phyloP scores from a whole-genome alignment of 2,329 filamentous ascomycete species.

The Coniochaeta pulveracea region DNA sequence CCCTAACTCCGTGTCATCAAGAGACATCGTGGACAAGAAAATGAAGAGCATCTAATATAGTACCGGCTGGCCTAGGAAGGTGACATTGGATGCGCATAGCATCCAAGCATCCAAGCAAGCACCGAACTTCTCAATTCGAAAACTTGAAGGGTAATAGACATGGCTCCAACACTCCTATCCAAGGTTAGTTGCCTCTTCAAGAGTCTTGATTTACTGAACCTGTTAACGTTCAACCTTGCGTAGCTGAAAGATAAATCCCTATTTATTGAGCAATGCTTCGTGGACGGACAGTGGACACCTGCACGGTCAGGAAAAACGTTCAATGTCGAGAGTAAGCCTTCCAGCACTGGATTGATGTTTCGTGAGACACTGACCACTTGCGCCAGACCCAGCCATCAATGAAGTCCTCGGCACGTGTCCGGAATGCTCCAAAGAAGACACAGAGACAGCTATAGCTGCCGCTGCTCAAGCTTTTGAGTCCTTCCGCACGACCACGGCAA shows the following conservation, averaged over 20 bases:
- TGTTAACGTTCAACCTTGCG: neutral
- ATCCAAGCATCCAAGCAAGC: neutral
- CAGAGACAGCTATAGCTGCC: neutral
- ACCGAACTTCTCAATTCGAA: neutral
- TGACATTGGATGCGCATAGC: neutral
- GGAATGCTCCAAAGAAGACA: neutral
- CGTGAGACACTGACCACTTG: too few relatives aligned
- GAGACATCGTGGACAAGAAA: neutral
- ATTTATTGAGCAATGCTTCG: neutral
- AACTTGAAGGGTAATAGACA: neutral
- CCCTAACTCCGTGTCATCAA: neutral
- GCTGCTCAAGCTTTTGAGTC: constrained; percentile 12
- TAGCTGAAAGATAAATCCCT: neutral
- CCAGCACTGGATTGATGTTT: too few relatives aligned
- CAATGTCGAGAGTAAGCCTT: neutral
- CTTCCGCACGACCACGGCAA: neutral
- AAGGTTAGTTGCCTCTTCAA: neutral
- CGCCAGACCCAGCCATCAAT: neutral
- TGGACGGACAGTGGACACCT: neutral
- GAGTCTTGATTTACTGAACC: neutral
- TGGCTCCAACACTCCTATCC: neutral
- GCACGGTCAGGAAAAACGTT: neutral
- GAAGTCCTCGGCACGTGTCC: neutral
- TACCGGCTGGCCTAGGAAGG: neutral
- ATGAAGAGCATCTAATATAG: neutral